A percentile compares a stretch with the other conserved stretches of the same genome.
phyloP scores from a whole-genome alignment of 306 rosid species.

The Ormosia semicastrata region DNA sequence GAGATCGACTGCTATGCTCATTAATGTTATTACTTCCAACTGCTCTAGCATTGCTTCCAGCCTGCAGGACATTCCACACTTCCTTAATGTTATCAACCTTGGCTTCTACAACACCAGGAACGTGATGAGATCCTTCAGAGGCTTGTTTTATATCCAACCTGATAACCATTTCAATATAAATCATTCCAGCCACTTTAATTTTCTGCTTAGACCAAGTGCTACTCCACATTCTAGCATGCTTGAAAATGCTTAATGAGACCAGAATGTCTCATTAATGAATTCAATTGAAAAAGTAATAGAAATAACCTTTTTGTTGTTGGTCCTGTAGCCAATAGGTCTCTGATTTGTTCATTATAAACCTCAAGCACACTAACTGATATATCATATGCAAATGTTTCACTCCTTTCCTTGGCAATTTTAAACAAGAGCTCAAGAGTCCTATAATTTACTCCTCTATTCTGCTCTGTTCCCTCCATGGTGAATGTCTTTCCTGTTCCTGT shows the following conservation, averaged over 20 bases:
- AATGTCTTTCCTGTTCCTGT: conserved; percentile 94
- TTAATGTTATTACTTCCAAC: conserved; percentile 84
- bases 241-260: conserved; percentile 5
- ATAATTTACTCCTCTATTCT: conserved; percentile 84
- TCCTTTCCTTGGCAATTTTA: conserved; percentile 63
- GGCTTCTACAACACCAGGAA: conserved; percentile 83
- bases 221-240: conserved; percentile 3
- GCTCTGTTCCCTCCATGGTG: conserved; percentile 88
- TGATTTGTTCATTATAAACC: conserved; percentile 89
- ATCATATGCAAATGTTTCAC: conserved; percentile 54
- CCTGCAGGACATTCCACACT: conserved; percentile 71
- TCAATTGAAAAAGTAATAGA: conserved; percentile 17
- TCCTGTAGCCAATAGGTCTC: conserved; percentile 73
- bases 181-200: conserved; percentile 21
- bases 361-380: conserved; percentile 86
- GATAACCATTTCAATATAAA: conserved; percentile 16
- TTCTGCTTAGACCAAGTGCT: conserved; percentile 1
- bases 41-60: conserved; percentile 87
- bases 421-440: conserved; percentile 83
- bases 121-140: conserved; percentile 71
- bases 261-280: neutral
- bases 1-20: conserved; percentile 93
- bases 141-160: conserved; percentile 92
- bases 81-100: conserved; percentile 60
- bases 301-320: conserved; percentile 68